Conservation (phyloP, 306 rosid genomes). For the Quercus robur region DNA sequence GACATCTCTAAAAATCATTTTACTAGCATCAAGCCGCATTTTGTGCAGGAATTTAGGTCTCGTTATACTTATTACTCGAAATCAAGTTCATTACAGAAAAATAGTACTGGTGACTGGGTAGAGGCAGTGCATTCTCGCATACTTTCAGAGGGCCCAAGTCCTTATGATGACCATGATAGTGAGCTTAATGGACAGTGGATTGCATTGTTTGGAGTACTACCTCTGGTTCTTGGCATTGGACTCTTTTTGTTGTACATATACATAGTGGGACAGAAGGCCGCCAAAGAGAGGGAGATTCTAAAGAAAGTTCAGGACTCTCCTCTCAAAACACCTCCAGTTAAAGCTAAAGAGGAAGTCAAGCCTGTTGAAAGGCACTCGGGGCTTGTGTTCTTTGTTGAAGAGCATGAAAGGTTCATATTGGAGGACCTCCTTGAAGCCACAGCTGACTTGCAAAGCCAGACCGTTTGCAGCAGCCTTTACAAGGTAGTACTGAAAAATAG, state of each 20-base stretch:
- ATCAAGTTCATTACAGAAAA: slow-evolving; percentile 8
- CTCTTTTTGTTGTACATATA: slow-evolving; percentile 26
- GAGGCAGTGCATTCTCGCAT: not conserved
- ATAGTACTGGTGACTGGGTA: not conserved
- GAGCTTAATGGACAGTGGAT: not conserved
- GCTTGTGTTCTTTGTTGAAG: slow-evolving; percentile 70
- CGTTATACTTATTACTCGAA: not conserved
- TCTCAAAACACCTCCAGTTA: slow-evolving; percentile 4
- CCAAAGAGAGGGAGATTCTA: slow-evolving; percentile 7
- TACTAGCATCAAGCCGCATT: slow-evolving; percentile 16
- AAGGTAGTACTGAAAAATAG: slow-evolving; percentile 54
- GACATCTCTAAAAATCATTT: slow-evolving; percentile 56
- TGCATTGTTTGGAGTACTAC: not conserved
- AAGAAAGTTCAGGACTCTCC: slow-evolving; percentile 32
- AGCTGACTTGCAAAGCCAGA: slow-evolving; percentile 55
- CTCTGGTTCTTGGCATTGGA: slow-evolving; percentile 20
- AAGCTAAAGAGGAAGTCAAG: slow-evolving; percentile 26
- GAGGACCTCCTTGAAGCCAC: slow-evolving; percentile 64
- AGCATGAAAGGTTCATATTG: slow-evolving; percentile 54
- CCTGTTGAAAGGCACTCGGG: slow-evolving; percentile 24
- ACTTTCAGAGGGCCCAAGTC: slow-evolving; percentile 13
- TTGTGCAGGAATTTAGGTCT: slow-evolving; percentile 17
- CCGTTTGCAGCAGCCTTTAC: slow-evolving; percentile 58
- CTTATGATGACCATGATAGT: not conserved
- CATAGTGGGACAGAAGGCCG: slow-evolving; percentile 30